Base-by-base conservation (phyloP, 257 asterid genomes). In the Jaltomata sinuosa region DNA sequence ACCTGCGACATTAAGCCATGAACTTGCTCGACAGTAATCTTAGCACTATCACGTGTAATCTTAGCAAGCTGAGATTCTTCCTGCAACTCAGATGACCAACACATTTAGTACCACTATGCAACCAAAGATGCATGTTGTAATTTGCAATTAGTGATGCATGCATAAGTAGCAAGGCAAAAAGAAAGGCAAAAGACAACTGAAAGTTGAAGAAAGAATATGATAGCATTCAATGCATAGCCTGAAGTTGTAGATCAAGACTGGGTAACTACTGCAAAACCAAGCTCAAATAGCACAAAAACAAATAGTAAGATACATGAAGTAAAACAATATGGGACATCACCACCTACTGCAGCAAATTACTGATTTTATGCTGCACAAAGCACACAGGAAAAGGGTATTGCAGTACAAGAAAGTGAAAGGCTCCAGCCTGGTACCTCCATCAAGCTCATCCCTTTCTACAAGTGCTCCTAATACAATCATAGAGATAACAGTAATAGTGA, bases 1-100 rank as follows among this genome's bases (percentile, higher is more conserved):
- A 93, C 99, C 97, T 94, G 99, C 38, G 99, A 96, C 99, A 96
- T 96, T 88, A 96, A 88, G 77, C 98, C 98, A 88, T 96, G 99
- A 85, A 96, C 98, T 91, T 96, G 99, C 90, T 96, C 99, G 47
- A 93, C 99, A 12, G 99, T 94, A 84, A 96, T 96, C 92, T 96
- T 96, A 22, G 93, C 92, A 84, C 99, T 94, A 83, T 96, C 98
- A 72, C 98, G 98, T 36, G 97, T 94, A 47, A 96, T 96, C 97
- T 94, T 96, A 83, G 92, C 89, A 59, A 96, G 97, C 86, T 90
- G 98, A 84, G 99, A 96, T 85, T 94, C 99, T 86, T 96, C 99
- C 99, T 96, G 97, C 65, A 86, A 82, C 68, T 27, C 82, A 47
- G 62, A 16, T 45, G 19, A 77, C 18, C 82, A 77, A 47, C 27